Base-by-base conservation (phyloP, 306 rosid species). In the Rubus parviflorus region DNA sequence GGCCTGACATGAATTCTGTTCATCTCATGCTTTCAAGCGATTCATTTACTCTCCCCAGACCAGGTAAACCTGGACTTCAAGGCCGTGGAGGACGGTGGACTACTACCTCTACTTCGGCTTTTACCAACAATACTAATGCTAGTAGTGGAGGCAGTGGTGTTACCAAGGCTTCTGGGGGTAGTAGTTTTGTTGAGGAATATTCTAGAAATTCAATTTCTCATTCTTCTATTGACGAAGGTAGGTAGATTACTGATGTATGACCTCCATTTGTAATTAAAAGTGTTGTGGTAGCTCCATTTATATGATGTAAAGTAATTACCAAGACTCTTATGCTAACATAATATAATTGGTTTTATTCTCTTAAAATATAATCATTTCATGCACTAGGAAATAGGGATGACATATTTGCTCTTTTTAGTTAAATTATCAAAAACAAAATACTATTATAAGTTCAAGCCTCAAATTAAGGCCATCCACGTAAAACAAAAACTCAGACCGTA, bases 1-100 rank as follows among this genome's bases (percentile, higher is more conserved):
- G 98, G 81, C 98, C 97, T 7, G 97, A 94, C 81, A 92, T 94
- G 98, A 94, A 86, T 51, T 22, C 89, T 19, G 86, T 91, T 80
- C 88, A 90, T 79, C 96, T 94, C 76, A 89, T 94, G 91, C 80
- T 94, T 62, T 91, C 94, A 7, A 90, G 97, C 51, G 93, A 92
- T 67, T 89, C 97, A 4, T 94, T 92, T 76, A 91, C 92, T 1
- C 68, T 94, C 83, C 94, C 97, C 0, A 79, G 81, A 64, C 97
- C 98, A 19, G 87, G 91, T 53, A 91, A 67, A 83, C 98, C 97
- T 0, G 97, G 91, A 76, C 63, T 90, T 73, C 91, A 87, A 9
- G 98, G 98, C 70, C 97, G 98, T 45, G 73, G 67, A 19, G 94
- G 90, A 54, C 80, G 76, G 35, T 88, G 92, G 92, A 86, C 88